Evolutionary conservation across 768 basidiomycete species (phyloP).

Genomic region (Fomitopsis pulvina): DNA sequence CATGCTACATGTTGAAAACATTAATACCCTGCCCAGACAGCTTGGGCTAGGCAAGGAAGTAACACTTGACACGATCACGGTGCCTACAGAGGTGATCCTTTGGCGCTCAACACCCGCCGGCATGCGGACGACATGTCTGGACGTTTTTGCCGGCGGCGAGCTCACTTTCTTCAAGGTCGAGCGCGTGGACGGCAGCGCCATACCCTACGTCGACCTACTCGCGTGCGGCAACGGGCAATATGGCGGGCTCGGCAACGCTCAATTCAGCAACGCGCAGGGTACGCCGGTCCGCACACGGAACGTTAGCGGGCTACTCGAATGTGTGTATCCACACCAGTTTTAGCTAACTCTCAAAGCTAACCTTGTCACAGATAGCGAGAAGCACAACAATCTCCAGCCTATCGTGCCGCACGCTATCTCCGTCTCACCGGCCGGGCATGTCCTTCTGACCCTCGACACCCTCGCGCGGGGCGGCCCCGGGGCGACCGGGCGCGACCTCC

Average conservation of each 20-base stretch:
- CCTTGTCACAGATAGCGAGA: slow-evolving; percentile 53
- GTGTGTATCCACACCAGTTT: slow-evolving; percentile 36
- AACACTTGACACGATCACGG: slow-evolving; percentile 59
- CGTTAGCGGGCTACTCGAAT: slow-evolving; percentile 82
- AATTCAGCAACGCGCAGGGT: slow-evolving; percentile 65
- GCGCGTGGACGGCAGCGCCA: slow-evolving; percentile 30
- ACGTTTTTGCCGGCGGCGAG: slow-evolving; percentile 69
- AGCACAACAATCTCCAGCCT: slow-evolving; percentile 49
- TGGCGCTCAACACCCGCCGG: slow-evolving; percentile 47
- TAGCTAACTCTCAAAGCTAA: background rate
- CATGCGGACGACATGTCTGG: slow-evolving; percentile 52
- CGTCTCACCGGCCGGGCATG: slow-evolving; percentile 71
- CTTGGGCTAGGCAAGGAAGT: slow-evolving; percentile 68
- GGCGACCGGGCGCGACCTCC: slow-evolving; percentile 54
- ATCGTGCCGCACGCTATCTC: slow-evolving; percentile 57
- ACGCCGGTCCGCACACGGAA: slow-evolving; percentile 68
- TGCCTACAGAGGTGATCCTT: slow-evolving; percentile 81
- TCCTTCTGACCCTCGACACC: slow-evolving; percentile 68
- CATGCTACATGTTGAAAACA: background rate
- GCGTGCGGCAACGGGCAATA: slow-evolving; percentile 82
- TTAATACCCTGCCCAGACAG: slow-evolving; percentile 48
- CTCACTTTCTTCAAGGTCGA: slow-evolving; percentile 74
- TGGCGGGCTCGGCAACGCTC: slow-evolving; percentile 65
- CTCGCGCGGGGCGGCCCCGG: slow-evolving; percentile 38
- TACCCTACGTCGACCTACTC: slow-evolving; percentile 47